Evolutionary conservation across 2,329 filamentous ascomycete species (phyloP).

Genomic region (Fonsecaea erecta): DNA sequence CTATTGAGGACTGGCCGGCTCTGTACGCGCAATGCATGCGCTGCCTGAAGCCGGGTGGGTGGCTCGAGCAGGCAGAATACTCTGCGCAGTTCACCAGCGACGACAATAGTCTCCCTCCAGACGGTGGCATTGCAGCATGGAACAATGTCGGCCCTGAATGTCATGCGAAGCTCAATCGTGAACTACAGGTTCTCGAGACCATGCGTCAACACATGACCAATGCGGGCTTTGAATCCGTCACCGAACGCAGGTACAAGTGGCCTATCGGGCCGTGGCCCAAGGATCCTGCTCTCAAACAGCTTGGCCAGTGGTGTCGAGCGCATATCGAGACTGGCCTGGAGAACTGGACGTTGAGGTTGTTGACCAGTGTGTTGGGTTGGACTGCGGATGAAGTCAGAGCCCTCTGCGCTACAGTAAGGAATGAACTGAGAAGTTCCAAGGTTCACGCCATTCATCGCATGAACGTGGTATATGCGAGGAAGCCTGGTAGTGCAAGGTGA

Average conservation of each 20-base stretch:
- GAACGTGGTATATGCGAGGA: slow-evolving; percentile 30
- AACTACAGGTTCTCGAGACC: slow-evolving; percentile 38
- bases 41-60: slow-evolving; percentile 47
- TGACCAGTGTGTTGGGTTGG: slow-evolving; percentile 41
- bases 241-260: slow-evolving; percentile 40
- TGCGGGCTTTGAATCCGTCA: slow-evolving; percentile 41
- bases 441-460: slow-evolving; percentile 34
- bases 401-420: slow-evolving; percentile 27
- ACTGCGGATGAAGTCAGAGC: slow-evolving; percentile 33
- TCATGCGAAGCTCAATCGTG: slow-evolving; percentile 41
- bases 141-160: slow-evolving; percentile 41
- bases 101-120: slow-evolving; percentile 45
- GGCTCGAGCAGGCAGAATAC: slow-evolving; percentile 44
- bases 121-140: slow-evolving; percentile 43
- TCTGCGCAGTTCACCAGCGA: slow-evolving; percentile 29
- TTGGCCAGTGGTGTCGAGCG: slow-evolving; percentile 40
- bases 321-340: slow-evolving; percentile 42
- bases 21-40: slow-evolving; percentile 36
- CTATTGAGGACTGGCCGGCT: slow-evolving; percentile 60
- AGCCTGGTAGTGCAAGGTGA: slow-evolving; percentile 13
- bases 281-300: slow-evolving; percentile 39
- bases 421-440: slow-evolving; percentile 23
- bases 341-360: slow-evolving; percentile 42
- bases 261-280: slow-evolving; percentile 42
- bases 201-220: slow-evolving; percentile 39